Base-by-base conservation (phyloP, 495 filamentous ascomycete genomes). In the Penicillium paxilli region DNA sequence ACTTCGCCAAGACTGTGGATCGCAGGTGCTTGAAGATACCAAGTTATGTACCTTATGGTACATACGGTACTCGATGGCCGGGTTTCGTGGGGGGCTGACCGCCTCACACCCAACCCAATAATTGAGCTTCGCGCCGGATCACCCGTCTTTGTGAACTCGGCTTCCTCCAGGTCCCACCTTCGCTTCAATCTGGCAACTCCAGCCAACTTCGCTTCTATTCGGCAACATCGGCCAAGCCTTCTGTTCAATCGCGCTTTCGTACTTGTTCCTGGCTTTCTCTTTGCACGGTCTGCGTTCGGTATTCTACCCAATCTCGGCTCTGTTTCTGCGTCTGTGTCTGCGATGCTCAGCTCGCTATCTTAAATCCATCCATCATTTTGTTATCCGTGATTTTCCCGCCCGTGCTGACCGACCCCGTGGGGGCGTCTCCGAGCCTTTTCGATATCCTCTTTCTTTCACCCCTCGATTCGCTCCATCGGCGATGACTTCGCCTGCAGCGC, bases 401-500 rank as follows among this genome's bases (percentile, higher is more conserved):
- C n/a, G 35, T 6, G 16, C n/a, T 38, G 16, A 20, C 5, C 35
- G 2, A n/a, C 3, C n/a, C n/a, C 16, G 35, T 38, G 35, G 35
- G 11, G 35, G 7, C 30, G 4, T 32, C 30, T 38, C 9, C 35
- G 11, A 38, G 7, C 5, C n/a, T 32, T 16, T 38, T 38, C 35
- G n/a, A n/a, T 38, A 16, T 41, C 38, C n/a, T 38, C 6, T 19
- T n/a, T 38, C 35, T 38, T 38, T 7, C 0, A 38, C 17, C 17
- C n/a, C 35, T n/a, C n/a, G 14, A 38, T 38, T 19, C 35, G 35
- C 14, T 38, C 35, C 17, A 19, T 23, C 48, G 26, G 49, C 30
- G 35, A 76, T 76, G 73, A 66, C 60, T 59, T 63, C 66, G 46
- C 44, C 66, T 26, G 14, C 55, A 41, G 68, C 52, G 46, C 65